Evolutionary conservation across 768 basidiomycete genomes (phyloP), one percentile per base, ranked within the genome.

Genomic region (Collybiopsis luxurians): DNA sequence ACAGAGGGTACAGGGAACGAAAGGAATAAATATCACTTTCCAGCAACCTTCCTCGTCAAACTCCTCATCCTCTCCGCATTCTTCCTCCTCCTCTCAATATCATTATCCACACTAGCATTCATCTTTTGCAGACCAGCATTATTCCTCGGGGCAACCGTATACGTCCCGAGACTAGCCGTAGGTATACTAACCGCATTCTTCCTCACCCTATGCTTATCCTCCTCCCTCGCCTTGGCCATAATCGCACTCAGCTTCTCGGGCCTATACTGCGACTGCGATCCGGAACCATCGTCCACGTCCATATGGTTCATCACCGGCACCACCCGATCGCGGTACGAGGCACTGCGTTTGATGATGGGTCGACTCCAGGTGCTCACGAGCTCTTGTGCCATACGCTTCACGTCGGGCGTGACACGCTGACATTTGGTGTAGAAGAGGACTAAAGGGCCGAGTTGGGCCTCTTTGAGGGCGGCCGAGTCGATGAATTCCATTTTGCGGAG

Each of bases 341-440:
- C 86, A 31, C 87, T 89, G 26, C 92, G 86, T 64, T 94, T 92
- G 74, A 95, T 89, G 71, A 96, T 95, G 0, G 94, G 94, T 5
- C 94, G 81, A 28, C 90, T 91, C 94, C 94, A 96, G 5, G 76
- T 71, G 12, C 84, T 88, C 39, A 98, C 86, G 57, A 99, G 89
- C 48, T 89, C 84, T 59, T 87, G 82, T 10, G 96, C 95, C 42
- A 84, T 83, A 53, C 91, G 86, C n/a, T 77, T 72, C 55, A 99
- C 87, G 52, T 89, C 85, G 0, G 89, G 80, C 3, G 88, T 87
- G 46, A 94, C 93, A 44, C 93, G 89, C 69, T 89, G 92, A 79
- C 89, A 92, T 67, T 95, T 95, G 23, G 95, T 96, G 78, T 99
- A 99, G 74, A 98, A 98, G 27, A 96, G 75, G 38, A 98, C 78